Conservation (phyloP, 441 rosid genomes). For the Manihot esculenta region DNA sequence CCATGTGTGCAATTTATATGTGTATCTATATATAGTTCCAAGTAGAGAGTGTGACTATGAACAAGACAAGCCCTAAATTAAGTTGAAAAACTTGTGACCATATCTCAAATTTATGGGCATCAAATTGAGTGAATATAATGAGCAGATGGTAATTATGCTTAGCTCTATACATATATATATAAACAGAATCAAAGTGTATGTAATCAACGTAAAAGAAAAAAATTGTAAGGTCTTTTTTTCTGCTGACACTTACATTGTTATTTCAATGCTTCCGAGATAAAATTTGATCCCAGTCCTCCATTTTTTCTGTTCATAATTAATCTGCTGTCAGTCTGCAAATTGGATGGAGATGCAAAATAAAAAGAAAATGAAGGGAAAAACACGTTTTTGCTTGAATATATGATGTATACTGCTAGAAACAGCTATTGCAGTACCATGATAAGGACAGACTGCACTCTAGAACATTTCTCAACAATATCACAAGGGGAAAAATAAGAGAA, state of each 20-base stretch:
- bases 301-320: slow-evolving; percentile 10
- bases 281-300: background rate
- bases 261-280: slow-evolving; percentile 4
- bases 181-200: background rate
- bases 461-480: background rate
- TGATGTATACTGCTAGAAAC: background rate
- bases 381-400: background rate
- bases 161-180: background rate
- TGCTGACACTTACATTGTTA: slow-evolving; percentile 19
- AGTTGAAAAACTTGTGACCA: too few relatives aligned
- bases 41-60: too few relatives aligned
- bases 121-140: too few relatives aligned
- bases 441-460: background rate
- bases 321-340: slow-evolving; percentile 20
- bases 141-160: background rate
- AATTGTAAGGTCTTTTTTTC: background rate
- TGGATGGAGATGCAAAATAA: background rate
- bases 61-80: too few relatives aligned
- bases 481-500: background rate
- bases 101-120: background rate
- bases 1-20: too few relatives aligned
- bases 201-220: background rate
- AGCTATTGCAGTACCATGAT: background rate
- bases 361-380: background rate
- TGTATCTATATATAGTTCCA: too few relatives aligned